These are phyloP conservation scores for Taxillus chinensis DNA, from an alignment of 164 flowering plant species.

Conservation along the genomic window DNA sequence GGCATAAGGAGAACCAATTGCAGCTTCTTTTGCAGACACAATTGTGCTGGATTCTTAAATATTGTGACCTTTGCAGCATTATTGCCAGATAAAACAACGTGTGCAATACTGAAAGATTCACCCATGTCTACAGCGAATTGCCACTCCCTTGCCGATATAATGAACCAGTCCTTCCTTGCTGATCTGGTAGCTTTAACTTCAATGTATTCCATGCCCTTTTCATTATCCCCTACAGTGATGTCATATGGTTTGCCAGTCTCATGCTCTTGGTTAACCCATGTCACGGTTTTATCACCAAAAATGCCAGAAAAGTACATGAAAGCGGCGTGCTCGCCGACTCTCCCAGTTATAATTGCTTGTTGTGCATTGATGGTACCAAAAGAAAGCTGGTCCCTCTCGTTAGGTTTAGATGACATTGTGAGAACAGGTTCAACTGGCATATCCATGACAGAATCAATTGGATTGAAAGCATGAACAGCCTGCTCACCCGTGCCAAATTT, in stretches of 20 bases:
- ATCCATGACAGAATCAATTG: slow-evolving; percentile 6
- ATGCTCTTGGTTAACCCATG: slow-evolving; percentile 64
- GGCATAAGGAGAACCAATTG: slow-evolving; percentile 58
- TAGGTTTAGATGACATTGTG: slow-evolving; percentile 10
- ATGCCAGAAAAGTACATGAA: slow-evolving; percentile 43
- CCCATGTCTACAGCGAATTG: slow-evolving; percentile 72
- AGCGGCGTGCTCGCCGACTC: slow-evolving; percentile 65
- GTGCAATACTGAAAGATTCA: slow-evolving; percentile 65
- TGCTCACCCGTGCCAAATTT: slow-evolving; percentile 26
- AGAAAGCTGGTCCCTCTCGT: slow-evolving; percentile 31
- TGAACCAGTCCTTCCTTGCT: slow-evolving; percentile 70
- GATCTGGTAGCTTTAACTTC: slow-evolving; percentile 91
- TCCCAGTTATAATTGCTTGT: slow-evolving; percentile 54
- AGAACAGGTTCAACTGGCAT: slow-evolving; percentile 13
- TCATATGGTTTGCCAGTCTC: slow-evolving; percentile 90
- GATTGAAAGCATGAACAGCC: slow-evolving; percentile 8
- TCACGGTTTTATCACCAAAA: slow-evolving; percentile 28
- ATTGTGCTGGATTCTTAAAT: slow-evolving; percentile 55
- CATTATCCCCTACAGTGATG: slow-evolving; percentile 35
- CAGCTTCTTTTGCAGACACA: slow-evolving; percentile 47
- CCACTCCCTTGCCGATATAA: slow-evolving; percentile 70
- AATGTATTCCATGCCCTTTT: slow-evolving; percentile 36
- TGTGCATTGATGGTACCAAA: slow-evolving; percentile 27
- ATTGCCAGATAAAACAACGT: slow-evolving; percentile 37
- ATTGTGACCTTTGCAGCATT: slow-evolving; percentile 38